phyloP scores from a whole-genome alignment of 2,329 filamentous ascomycete species.

The Talaromyces sp. region DNA sequence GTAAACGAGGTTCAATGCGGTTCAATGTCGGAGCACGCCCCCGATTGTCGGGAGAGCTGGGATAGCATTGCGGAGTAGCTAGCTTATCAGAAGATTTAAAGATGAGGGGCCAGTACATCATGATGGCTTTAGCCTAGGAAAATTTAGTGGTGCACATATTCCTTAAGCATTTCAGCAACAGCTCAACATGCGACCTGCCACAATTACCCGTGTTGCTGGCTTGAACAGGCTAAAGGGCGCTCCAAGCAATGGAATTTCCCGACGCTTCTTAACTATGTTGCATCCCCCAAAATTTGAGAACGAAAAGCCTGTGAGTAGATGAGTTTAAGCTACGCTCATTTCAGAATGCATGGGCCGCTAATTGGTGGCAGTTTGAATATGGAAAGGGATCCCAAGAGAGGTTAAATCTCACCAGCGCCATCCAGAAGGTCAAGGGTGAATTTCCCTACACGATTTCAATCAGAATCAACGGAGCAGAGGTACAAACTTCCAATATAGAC shows the following conservation, averaged over 20 bases:
- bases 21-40: constrained; percentile 4
- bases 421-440: constrained; percentile 19
- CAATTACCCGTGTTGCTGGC: constrained; percentile 9
- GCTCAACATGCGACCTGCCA: constrained; percentile 15
- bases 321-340: too few species aligned
- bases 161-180: too few species aligned
- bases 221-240: constrained; percentile 5
- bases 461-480: constrained; percentile 20
- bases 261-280: constrained; percentile 21
- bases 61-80: background rate
- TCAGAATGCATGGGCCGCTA: background rate
- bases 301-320: constrained; percentile 24
- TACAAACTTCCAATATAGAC: background rate
- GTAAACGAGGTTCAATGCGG: too few species aligned
- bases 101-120: too few species aligned
- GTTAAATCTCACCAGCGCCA: constrained; percentile 17
- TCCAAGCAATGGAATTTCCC: constrained; percentile 3
- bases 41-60: constrained; percentile 9
- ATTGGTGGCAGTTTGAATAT: constrained; percentile 15
- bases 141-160: too few species aligned
- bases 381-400: constrained; percentile 22
- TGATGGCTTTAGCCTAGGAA: too few species aligned
- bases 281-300: constrained; percentile 30
- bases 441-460: constrained; percentile 22
- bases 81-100: background rate